Conservation (phyloP, 352 stramenopile species). For the Globisporangium yorkense region DNA sequence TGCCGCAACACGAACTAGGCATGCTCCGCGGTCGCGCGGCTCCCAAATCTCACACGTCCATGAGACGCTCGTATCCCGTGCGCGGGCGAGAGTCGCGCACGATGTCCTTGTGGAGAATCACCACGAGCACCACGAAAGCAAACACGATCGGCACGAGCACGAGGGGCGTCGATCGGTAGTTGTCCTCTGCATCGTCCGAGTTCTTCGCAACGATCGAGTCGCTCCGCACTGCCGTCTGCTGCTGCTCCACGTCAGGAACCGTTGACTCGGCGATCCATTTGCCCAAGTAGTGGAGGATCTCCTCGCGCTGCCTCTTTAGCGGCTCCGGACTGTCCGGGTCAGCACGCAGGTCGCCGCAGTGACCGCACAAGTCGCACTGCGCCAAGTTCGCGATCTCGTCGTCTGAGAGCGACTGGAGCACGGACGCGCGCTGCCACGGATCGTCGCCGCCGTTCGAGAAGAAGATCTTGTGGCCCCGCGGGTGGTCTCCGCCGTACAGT, state of each 20-base stretch:
- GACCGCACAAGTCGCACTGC: slow-evolving; percentile 73
- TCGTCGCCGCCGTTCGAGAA: slow-evolving; percentile 83
- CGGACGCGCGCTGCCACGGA: slow-evolving; percentile 78
- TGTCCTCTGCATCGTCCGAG: not conserved
- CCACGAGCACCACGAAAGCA: slow-evolving; percentile 43
- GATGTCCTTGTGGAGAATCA: slow-evolving; percentile 46
- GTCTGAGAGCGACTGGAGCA: slow-evolving; percentile 46
- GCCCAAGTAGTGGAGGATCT: slow-evolving; percentile 56
- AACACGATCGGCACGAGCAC: slow-evolving; percentile 64
- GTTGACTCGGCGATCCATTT: slow-evolving; percentile 44
- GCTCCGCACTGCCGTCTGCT: slow-evolving; percentile 17
- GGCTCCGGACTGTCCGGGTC: slow-evolving; percentile 42
- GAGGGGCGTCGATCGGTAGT: slow-evolving; percentile 50
- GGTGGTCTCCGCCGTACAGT: slow-evolving; percentile 71
- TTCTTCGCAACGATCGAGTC: not conserved
- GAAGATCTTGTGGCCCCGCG: slow-evolving; percentile 72
- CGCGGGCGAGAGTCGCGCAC: slow-evolving; percentile 39
- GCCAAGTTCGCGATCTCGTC: slow-evolving; percentile 66
- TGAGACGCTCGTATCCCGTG: slow-evolving; percentile 32
- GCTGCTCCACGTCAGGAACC: slow-evolving; percentile 13
- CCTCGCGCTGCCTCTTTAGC: slow-evolving; percentile 57
- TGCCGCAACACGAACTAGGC: too few relatives aligned
- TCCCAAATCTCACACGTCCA: slow-evolving; percentile 6
- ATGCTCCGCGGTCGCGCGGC: too few relatives aligned
- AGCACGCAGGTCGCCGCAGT: slow-evolving; percentile 67